These are phyloP conservation scores for Thalia dealbata DNA, from an alignment of 176 grass and related monocot species.

Conservation along the genomic window DNA sequence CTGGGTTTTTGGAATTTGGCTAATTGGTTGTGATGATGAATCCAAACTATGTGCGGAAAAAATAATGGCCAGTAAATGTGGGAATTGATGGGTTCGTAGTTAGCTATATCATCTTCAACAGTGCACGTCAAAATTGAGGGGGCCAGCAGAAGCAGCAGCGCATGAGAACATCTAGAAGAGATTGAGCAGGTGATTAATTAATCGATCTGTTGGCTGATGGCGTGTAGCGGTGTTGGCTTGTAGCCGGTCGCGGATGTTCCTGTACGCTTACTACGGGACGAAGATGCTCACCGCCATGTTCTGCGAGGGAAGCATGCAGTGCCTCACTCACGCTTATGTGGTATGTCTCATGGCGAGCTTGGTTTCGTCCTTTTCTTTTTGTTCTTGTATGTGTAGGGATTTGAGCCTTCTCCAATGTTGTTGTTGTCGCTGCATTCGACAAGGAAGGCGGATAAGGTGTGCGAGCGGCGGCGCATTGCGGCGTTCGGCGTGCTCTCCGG, in stretches of 20 bases:
- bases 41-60: no score
- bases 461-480: constrained; percentile 35
- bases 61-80: no score
- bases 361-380: not conserved
- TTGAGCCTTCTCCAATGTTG: not conserved
- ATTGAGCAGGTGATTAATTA: not conserved
- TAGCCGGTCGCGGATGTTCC: constrained; percentile 40
- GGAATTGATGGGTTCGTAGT: no score
- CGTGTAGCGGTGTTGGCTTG: constrained; percentile 59
- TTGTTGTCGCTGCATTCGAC: not conserved
- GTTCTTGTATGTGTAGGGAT: no score
- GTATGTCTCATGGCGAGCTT: constrained; percentile 11
- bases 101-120: no score
- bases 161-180: not conserved
- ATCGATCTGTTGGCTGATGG: not conserved
- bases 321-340: constrained; percentile 73
- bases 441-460: constrained; percentile 63
- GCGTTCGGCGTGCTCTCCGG: constrained; percentile 65
- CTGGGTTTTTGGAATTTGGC: no score
- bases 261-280: constrained; percentile 50
- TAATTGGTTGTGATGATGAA: no score
- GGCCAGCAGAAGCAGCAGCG: no score
- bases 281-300: constrained; percentile 68
- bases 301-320: constrained; percentile 76
- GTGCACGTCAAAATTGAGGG: no score